Conservation (phyloP, 2,329 filamentous ascomycete genomes). For the Niveomyces coronatus region DNA sequence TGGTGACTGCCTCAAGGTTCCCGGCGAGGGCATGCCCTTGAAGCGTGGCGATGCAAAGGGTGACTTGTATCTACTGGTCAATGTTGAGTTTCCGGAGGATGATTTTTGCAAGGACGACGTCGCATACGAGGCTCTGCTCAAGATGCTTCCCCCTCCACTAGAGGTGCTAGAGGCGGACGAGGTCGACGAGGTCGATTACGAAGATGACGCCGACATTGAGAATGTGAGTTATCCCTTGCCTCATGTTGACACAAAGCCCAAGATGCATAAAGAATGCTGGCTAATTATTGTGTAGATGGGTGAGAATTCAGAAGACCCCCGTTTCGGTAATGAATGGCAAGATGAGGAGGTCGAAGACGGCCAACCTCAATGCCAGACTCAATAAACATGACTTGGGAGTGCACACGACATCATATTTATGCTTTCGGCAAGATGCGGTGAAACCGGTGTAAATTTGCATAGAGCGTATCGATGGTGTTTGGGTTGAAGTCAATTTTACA, state of each 20-base stretch:
- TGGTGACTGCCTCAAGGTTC: constrained; percentile 73
- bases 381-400: constrained; percentile 35
- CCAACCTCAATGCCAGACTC: constrained; percentile 60
- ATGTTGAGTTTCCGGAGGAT: constrained; percentile 81
- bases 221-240: constrained; percentile 55
- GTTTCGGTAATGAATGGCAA: constrained; percentile 57
- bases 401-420: not conserved
- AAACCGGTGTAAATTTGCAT: not conserved
- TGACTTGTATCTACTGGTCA: constrained; percentile 77
- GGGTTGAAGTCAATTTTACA: not conserved
- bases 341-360: constrained; percentile 60
- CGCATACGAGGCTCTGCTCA: constrained; percentile 58
- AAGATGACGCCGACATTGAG: constrained; percentile 74
- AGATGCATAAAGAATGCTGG: constrained; percentile 6
- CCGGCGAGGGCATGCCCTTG: constrained; percentile 87
- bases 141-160: constrained; percentile 59
- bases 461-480: not conserved
- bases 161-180: constrained; percentile 58
- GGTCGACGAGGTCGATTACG: constrained; percentile 79
- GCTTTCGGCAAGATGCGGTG: not conserved
- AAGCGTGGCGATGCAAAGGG: constrained; percentile 78
- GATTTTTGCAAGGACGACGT: constrained; percentile 70
- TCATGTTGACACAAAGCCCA: no score
- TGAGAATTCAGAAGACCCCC: constrained; percentile 56
- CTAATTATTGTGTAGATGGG: constrained; percentile 46